Evolutionary conservation across 768 basidiomycete genomes (phyloP).

Genomic region (Hericium rajendrae): DNA sequence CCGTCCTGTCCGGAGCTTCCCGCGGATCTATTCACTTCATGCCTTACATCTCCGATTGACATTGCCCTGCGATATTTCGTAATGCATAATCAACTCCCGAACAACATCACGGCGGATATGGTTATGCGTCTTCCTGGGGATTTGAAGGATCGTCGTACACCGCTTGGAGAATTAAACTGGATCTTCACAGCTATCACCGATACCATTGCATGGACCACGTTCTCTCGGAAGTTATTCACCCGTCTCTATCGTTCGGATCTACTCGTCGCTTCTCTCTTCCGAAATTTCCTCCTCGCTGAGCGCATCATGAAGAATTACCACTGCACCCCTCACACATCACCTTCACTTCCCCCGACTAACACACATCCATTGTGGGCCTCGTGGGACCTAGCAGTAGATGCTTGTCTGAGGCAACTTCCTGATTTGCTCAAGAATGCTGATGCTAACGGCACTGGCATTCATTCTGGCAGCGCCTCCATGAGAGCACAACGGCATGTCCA

Average conservation of each 20-base stretch:
- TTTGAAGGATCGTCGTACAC: slow-evolving; percentile 91
- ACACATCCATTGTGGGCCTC: slow-evolving; percentile 94
- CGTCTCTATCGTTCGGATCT: slow-evolving; percentile 92
- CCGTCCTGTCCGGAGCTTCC: slow-evolving; percentile 96
- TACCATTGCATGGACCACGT: slow-evolving; percentile 98
- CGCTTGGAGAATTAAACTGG: slow-evolving; percentile 98
- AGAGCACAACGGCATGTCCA: slow-evolving; percentile 19
- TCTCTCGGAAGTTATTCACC: slow-evolving; percentile 88
- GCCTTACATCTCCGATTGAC: slow-evolving; percentile 96
- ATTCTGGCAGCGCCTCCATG: slow-evolving; percentile 13
- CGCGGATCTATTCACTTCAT: slow-evolving; percentile 95
- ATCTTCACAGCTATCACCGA: slow-evolving; percentile 99
- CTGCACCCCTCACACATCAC: slow-evolving; percentile 91
- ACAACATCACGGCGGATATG: slow-evolving; percentile 78
- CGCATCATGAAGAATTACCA: slow-evolving; percentile 97
- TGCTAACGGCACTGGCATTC: slow-evolving; percentile 14
- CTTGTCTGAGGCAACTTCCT: slow-evolving; percentile 88
- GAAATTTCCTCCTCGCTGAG: slow-evolving; percentile 95
- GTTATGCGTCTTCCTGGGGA: slow-evolving; percentile 94
- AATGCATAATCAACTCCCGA: slow-evolving; percentile 80
- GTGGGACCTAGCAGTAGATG: slow-evolving; percentile 96
- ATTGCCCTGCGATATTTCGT: slow-evolving; percentile 92
- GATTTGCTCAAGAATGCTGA: slow-evolving; percentile 45
- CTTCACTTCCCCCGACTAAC: slow-evolving; percentile 89
- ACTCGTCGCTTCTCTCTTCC: slow-evolving; percentile 90